Conservation (phyloP, 495 filamentous ascomycete genomes). For the Jackrogersella multiformis region DNA sequence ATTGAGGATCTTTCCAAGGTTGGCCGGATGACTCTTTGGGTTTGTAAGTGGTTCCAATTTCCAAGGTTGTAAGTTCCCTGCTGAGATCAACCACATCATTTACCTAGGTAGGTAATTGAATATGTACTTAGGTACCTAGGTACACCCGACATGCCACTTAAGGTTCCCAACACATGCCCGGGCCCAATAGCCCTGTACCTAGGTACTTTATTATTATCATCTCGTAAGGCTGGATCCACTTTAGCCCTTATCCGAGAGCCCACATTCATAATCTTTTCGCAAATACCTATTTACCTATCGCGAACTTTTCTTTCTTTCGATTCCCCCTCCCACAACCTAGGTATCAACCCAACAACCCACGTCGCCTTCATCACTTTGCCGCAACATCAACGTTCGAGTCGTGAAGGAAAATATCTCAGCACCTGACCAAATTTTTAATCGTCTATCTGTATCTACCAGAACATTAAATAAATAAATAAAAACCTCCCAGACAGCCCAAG, state of each 20-base stretch:
- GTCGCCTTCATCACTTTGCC: conserved; percentile 83
- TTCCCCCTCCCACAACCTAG: conserved; percentile 12
- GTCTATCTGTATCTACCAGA: conserved; percentile 30
- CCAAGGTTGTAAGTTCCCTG: background rate
- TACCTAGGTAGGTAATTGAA: background rate
- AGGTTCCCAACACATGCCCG: too few relatives aligned
- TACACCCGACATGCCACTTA: background rate
- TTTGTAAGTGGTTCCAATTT: too few relatives aligned
- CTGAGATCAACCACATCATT: background rate
- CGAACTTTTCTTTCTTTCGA: conserved; percentile 29
- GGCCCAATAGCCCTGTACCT: too few relatives aligned
- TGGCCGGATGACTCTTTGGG: conserved; percentile 52
- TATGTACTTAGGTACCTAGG: background rate
- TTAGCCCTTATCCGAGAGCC: conserved; percentile 38
- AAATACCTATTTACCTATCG: background rate
- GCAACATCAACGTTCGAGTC: conserved; percentile 74
- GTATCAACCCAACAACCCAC: conserved; percentile 20
- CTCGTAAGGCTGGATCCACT: conserved; percentile 4
- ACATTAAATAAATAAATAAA: too few relatives aligned
- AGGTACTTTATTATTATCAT: too few relatives aligned
- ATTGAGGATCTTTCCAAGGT: conserved; percentile 14
- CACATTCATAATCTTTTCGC: conserved; percentile 5
- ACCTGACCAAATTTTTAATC: conserved; percentile 4
- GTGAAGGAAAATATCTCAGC: conserved; percentile 58
- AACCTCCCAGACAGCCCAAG: conserved; percentile 55